Conservation (phyloP, 352 stramenopile genomes). For the Pythium chondricola region DNA sequence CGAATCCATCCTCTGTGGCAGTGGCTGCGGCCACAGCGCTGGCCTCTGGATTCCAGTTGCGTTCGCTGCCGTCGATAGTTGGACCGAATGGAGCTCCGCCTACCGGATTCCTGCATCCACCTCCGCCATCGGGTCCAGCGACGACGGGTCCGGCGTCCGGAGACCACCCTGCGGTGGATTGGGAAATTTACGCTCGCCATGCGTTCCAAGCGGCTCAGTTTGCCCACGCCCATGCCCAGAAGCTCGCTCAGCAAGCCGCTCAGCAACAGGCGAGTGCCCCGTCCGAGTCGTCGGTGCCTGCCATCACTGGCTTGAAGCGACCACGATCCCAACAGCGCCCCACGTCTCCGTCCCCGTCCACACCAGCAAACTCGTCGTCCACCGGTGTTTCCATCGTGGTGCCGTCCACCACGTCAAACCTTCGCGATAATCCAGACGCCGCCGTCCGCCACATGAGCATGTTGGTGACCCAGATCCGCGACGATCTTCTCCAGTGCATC, state of each 20-base stretch:
- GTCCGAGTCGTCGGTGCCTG: constrained; percentile 9
- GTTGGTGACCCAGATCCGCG: constrained; percentile 49
- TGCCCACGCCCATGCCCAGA: too few species aligned
- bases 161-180: constrained; percentile 20
- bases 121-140: too few species aligned
- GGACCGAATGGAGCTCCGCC: background rate
- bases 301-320: constrained; percentile 15
- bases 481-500: constrained; percentile 59
- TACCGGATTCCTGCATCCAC: constrained; percentile 1
- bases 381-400: too few species aligned
- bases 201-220: constrained; percentile 16
- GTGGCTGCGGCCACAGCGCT: background rate
- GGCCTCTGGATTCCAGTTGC: background rate
- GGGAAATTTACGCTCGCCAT: constrained; percentile 25
- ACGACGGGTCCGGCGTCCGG: too few species aligned
- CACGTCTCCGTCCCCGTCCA: background rate
- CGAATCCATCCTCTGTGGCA: background rate
- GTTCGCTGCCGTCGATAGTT: constrained; percentile 14
- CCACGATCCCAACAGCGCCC: constrained; percentile 8
- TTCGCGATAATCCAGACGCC: constrained; percentile 27
- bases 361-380: background rate
- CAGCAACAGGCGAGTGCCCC: background rate
- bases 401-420: too few species aligned
- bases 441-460: constrained; percentile 61
- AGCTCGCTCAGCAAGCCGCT: background rate